A percentile compares a stretch with the other conserved stretches of the same genome.
phyloP scores from a whole-genome alignment of 176 grass and related monocot species.

The Oryza glaberrima region DNA sequence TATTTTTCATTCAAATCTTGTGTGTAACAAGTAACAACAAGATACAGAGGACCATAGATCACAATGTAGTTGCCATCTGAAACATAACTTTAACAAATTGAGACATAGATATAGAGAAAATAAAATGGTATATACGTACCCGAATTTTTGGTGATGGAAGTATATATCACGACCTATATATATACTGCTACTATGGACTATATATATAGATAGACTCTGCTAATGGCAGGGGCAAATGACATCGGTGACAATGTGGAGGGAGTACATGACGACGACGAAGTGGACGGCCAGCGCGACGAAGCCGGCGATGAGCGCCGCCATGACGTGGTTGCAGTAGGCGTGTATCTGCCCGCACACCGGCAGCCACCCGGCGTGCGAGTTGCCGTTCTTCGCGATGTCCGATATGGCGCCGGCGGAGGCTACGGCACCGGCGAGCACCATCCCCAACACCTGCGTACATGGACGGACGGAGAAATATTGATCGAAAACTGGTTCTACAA shows the following conservation, averaged over 20 bases:
- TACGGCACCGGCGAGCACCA: conserved; percentile 71
- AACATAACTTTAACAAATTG: not conserved
- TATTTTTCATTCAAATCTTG: not conserved
- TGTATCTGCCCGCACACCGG: conserved; percentile 80
- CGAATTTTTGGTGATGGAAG: not conserved
- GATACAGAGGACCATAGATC: not conserved
- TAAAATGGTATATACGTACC: not conserved
- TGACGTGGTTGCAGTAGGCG: conserved; percentile 69
- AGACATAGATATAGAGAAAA: not conserved
- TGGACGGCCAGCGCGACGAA: conserved; percentile 56
- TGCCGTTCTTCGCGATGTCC: conserved; percentile 75
- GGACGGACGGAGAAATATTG: no score
- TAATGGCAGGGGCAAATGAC: conserved; percentile 57
- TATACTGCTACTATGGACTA: not conserved
- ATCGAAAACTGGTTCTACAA: no score
- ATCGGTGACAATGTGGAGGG: conserved; percentile 52
- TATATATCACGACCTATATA: not conserved
- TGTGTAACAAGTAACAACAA: not conserved
- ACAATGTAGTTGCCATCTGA: not conserved
- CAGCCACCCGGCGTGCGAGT: conserved; percentile 81
- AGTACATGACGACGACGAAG: conserved; percentile 62
- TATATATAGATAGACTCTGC: not conserved
- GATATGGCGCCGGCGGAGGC: conserved; percentile 76
- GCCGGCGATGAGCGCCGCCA: conserved; percentile 68
- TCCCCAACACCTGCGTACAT: conserved; percentile 50